These are phyloP conservation scores for Fusarium mexicanum DNA, from an alignment of 2,329 filamentous ascomycete species.

Conservation along the genomic window DNA sequence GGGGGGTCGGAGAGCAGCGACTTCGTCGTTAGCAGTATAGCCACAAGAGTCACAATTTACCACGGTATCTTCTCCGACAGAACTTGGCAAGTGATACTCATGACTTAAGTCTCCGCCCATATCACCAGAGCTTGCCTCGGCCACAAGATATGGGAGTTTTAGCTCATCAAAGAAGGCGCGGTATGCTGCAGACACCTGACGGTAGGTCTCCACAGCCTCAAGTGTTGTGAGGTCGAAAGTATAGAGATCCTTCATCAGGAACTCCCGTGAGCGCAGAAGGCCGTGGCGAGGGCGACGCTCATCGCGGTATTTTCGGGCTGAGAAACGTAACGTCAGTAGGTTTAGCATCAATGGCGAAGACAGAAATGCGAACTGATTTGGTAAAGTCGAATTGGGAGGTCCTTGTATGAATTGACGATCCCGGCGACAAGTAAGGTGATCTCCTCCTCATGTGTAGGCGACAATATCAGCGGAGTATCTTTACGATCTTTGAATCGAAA, in stretches of 20 bases:
- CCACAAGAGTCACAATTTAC: constrained; percentile 78
- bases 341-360: neutral
- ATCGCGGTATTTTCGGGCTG: constrained; percentile 92
- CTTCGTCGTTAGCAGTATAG: constrained; percentile 87
- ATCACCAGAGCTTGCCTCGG: constrained; percentile 91
- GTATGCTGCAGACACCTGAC: constrained; percentile 78
- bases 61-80: constrained; percentile 86
- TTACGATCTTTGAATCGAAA: constrained; percentile 85
- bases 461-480: constrained; percentile 76
- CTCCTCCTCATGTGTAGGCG: constrained; percentile 96
- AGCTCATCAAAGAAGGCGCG: constrained; percentile 81
- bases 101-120: constrained; percentile 95
- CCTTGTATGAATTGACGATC: constrained; percentile 82
- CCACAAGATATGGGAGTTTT: constrained; percentile 83
- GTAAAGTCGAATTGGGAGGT: constrained; percentile 86
- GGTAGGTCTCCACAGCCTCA: constrained; percentile 83
- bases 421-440: constrained; percentile 83
- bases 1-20: constrained; percentile 61
- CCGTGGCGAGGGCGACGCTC: constrained; percentile 90
- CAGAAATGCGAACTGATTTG: constrained; percentile 73
- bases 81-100: constrained; percentile 87
- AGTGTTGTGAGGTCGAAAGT: constrained; percentile 81
- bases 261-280: constrained; percentile 87
- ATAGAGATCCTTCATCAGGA: constrained; percentile 98
- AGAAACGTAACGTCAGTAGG: constrained; percentile 35